phyloP scores from a whole-genome alignment of 208 protist species.

The Lotmaria passim region DNA sequence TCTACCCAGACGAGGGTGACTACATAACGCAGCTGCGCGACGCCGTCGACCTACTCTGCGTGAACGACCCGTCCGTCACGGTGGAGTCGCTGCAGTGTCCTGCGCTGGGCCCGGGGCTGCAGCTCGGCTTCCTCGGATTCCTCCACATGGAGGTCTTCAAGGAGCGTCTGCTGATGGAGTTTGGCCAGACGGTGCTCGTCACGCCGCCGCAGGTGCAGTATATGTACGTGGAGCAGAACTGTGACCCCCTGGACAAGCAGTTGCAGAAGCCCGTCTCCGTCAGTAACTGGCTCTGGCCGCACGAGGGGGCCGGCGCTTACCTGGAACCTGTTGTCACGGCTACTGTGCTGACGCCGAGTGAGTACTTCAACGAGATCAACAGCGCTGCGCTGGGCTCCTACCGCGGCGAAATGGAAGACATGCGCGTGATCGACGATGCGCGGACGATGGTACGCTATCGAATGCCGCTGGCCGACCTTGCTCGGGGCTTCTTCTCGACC shows the following conservation, averaged over 20 bases:
- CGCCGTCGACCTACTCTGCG: constrained; percentile 90
- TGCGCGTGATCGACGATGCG: constrained; percentile 77
- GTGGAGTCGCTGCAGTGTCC: constrained; percentile 81
- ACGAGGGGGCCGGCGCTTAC: constrained; percentile 83
- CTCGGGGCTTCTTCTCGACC: constrained; percentile 94
- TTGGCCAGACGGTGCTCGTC: constrained; percentile 91
- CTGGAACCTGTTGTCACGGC: constrained; percentile 92
- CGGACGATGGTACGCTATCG: constrained; percentile 79
- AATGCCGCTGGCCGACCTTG: constrained; percentile 95
- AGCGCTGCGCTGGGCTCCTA: constrained; percentile 64
- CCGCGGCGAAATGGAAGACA: constrained; percentile 75
- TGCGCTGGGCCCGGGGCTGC: constrained; percentile 92
- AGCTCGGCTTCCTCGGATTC: constrained; percentile 97
- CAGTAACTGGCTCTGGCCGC: constrained; percentile 83
- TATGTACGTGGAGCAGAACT: constrained; percentile 58
- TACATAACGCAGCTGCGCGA: constrained; percentile 89
- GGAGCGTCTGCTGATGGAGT: constrained; percentile 94
- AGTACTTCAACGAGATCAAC: constrained; percentile 91
- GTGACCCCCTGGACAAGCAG: constrained; percentile 33
- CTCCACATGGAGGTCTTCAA: constrained; percentile 98
- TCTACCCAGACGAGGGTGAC: constrained; percentile 94
- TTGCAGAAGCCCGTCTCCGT: constrained; percentile 61
- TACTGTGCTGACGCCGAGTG: constrained; percentile 88
- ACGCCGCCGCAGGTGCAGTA: constrained; percentile 96
- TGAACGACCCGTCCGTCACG: constrained; percentile 96